phyloP scores from a whole-genome alignment of 2,329 filamentous ascomycete species.

The Sclerotinia borealis region DNA sequence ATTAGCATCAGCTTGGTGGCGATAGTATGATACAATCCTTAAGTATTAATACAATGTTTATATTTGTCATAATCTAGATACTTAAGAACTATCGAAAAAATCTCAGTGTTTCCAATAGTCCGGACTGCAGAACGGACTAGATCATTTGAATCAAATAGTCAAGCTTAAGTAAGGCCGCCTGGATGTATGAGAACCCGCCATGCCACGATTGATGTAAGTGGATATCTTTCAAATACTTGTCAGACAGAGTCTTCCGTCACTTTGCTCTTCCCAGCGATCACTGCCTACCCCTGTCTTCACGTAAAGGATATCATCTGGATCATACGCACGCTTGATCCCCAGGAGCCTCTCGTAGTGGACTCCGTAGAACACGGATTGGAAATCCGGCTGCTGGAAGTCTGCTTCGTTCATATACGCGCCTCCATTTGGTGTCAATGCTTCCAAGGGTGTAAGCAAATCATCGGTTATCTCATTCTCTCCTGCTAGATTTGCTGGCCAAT shows the following conservation, averaged over 20 bases:
- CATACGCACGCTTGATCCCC: conserved; percentile 44
- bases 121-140: too few species aligned
- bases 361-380: conserved; percentile 40
- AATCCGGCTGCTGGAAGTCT: conserved; percentile 39
- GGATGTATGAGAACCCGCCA: too few species aligned
- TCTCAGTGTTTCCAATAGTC: too few species aligned
- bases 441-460: neutral
- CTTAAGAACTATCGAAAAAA: too few species aligned
- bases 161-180: too few species aligned
- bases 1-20: too few species aligned
- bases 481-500: neutral
- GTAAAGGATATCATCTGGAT: conserved; percentile 41
- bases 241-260: neutral
- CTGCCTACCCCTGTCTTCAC: conserved; percentile 44
- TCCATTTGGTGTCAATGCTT: conserved; percentile 35
- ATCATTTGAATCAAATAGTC: too few species aligned
- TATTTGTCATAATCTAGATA: too few species aligned
- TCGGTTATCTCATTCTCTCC: neutral
- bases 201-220: too few species aligned
- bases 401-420: conserved; percentile 47
- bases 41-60: too few species aligned
- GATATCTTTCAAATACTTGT: too few species aligned
- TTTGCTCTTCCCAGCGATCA: conserved; percentile 38
- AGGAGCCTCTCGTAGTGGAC: conserved; percentile 39
- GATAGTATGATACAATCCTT: too few species aligned